Evolutionary conservation across 2,329 filamentous ascomycete genomes (phyloP), one percentile per base, ranked within the genome.

Genomic region (Claviceps purpurea): DNA sequence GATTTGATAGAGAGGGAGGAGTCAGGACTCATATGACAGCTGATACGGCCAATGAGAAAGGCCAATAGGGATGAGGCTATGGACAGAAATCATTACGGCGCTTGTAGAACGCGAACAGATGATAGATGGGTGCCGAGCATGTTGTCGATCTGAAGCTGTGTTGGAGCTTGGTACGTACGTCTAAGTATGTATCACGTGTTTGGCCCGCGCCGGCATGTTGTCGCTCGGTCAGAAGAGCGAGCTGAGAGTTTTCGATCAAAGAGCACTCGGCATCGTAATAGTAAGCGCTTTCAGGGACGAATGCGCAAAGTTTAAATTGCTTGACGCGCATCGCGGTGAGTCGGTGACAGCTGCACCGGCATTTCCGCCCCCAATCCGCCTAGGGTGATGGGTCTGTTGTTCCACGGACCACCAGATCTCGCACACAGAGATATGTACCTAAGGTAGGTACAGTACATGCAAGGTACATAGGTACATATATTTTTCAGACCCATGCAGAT

Each of bases 381-480:
- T 47, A 42, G n/a, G 39, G 13, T 16, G 5, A 47, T 34, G 10
- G 39, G 20, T 37, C 30, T 24, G 46, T 13, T 42, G 52, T 54
- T 52, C 42, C 52, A 18, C 18, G 18, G 18, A 18, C 18, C 18
- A 54, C 52, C 47, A 54, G 49, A 51, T 51, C 49, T 54, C 49
- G 52, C 41, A 42, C 44, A 45, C 45, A 50, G 11, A 51, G 40
- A 26, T 26, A n/a, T n/a, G n/a, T n/a, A 7, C 6, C 18, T 18
- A 18, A 18, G 18, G 22, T 24, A 24, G 3, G 3, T 24, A 24
- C 3, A 4, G 22, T 24, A 24, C 22, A 24, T 24, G 4, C 3
- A 24, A 22, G 22, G 22, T 22, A 22, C 3, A 4, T 22, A 22
- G 22, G 24, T 24, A 39, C 18, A 50, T 46, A 52, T 54, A 18